Percentiles rank a stretch among this genome's conserved stretches.
Conservation (phyloP, 2,329 filamentous ascomycete genomes). For the Zymoseptoria passerinii region DNA sequence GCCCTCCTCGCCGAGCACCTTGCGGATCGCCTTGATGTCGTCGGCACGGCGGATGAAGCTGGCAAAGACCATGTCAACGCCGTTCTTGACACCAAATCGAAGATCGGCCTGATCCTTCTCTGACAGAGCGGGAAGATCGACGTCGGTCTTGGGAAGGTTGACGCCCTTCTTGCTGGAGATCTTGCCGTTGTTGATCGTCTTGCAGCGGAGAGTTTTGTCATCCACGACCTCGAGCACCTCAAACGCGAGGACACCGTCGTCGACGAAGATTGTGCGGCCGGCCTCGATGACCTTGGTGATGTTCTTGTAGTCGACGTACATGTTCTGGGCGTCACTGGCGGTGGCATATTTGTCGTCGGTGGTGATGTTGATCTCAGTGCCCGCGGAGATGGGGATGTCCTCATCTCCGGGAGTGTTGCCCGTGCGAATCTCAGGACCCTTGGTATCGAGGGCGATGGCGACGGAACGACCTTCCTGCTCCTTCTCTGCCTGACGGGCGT, state of each 20-base stretch:
- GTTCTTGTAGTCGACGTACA: constrained; percentile 99
- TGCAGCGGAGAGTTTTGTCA: constrained; percentile 77
- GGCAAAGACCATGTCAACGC: constrained; percentile 97
- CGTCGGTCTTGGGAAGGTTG: constrained; percentile 97
- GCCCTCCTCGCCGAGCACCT: constrained; percentile 82
- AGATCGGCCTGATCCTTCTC: constrained; percentile 97
- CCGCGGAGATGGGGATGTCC: constrained; percentile 74
- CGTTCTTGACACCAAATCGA: constrained; percentile 94
- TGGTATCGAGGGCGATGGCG: constrained; percentile 84
- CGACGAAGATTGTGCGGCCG: constrained; percentile 93
- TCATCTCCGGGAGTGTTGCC: constrained; percentile 62
- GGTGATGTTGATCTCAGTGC: constrained; percentile 86
- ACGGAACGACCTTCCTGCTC: constrained; percentile 72
- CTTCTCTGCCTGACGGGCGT: constrained; percentile 80
- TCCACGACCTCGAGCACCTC: constrained; percentile 83
- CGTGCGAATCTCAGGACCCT: constrained; percentile 81
- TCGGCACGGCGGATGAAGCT: constrained; percentile 93
- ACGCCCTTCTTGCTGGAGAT: constrained; percentile 99
- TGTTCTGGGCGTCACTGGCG: constrained; percentile 78
- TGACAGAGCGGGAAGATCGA: constrained; percentile 92
- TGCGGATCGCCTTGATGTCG: constrained; percentile 87
- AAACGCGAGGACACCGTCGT: constrained; percentile 95
- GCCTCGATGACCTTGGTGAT: constrained; percentile 94
- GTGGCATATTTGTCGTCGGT: constrained; percentile 90
- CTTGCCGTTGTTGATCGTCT: constrained; percentile 92